Base-by-base conservation (phyloP, 1,139 yeast genomes). In the Casaregolazyma suthepensis region DNA sequence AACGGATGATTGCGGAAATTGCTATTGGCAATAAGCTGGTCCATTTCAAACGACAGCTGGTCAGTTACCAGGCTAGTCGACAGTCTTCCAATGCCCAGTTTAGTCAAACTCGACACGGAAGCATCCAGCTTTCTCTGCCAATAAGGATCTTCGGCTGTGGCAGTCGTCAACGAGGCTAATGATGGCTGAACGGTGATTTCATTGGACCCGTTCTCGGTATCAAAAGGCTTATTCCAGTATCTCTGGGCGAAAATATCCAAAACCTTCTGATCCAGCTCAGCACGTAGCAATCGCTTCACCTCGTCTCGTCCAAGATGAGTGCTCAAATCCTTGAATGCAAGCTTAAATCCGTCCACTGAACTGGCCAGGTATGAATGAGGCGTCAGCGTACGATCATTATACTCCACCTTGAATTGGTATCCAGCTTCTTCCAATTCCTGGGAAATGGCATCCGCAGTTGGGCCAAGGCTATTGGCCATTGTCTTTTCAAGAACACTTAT, bases 361-460 rank as follows among this genome's bases (percentile, higher is more conserved):
- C 88, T 93, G 17, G 98, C 96, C 62, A 94, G 77, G 66, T 93
- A 93, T 59, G 95, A 88, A 63, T 90, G 94, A 12, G 98, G 96
- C 0, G 99, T 93, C 60, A 94, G 75, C 43, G 86, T 87, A 55
- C 98, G 81, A 68, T 94, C 99, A 67, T 94, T 93, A 69, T 90
- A 94, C 68, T 93, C 97, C 22, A 94, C 99, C 68, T 94, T 94
- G 73, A 89, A 93, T 66, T 86, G 85, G 67, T 94, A 94, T 1
- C 95, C 76, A 0, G 98, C 83, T 63, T 94, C 99, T 68, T 94
- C 99, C 52, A 90, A 77, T 68, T 93, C 99, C 65, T 83, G 93
- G 59, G 87, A 89, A 52, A 94, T 91, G 6, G 91, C 79, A 53
- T 81, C 77, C 54, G 90, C 89, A 5, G 98, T 90, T 18, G 99